Base-by-base conservation (phyloP, 768 basidiomycete genomes). In the Amanita inopinata region DNA sequence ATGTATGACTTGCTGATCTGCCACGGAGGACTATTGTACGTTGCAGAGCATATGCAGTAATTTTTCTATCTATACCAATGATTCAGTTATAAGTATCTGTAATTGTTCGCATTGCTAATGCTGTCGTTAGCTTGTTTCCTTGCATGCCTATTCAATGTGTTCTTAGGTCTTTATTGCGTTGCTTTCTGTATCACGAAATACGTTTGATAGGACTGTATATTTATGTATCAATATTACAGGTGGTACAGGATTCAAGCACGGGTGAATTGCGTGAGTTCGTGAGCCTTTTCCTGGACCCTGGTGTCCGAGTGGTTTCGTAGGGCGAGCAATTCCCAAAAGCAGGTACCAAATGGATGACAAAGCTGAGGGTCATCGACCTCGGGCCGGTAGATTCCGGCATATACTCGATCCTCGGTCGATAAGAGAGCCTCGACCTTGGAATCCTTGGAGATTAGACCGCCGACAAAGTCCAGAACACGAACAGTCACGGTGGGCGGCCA, bases 351-450 rank as follows among this genome's bases (percentile, higher is more conserved):
- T 25, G 89, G 74, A 59, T 81, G 76, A 53, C 74, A 75, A 22
- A 90, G 65, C 53, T 89, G 82, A 36, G 92, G 92, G 62, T 97
- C 93, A 53, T 94, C 86, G 33, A 94, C 66, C 40, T 90, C 81
- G 0, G 84, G 73, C 19, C 82, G 74, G 61, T 93, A 96, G 20
- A 87, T 68, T 3, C 96, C 96, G 58, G 92, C 83, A 40, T 71
- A 73, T 23, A 75, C 76, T 45, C 90, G 71, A 61, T 97, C 96
- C 50, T 90, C 89, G 0, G 90, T 88, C 40, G 81, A 77, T 18
- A 99, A 64, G 49, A 99, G 68, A 22, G 80, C 83, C 57, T 87
- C 88, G 7, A 98, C 70, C 60, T 78, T 81, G 5, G 80, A 66
- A 50, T 97, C 85, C 54, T 80, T 82, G 36, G 71, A 76, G 41